phyloP scores from a whole-genome alignment of 2,329 filamentous ascomycete genomes.

The Cladosporium sp. region DNA sequence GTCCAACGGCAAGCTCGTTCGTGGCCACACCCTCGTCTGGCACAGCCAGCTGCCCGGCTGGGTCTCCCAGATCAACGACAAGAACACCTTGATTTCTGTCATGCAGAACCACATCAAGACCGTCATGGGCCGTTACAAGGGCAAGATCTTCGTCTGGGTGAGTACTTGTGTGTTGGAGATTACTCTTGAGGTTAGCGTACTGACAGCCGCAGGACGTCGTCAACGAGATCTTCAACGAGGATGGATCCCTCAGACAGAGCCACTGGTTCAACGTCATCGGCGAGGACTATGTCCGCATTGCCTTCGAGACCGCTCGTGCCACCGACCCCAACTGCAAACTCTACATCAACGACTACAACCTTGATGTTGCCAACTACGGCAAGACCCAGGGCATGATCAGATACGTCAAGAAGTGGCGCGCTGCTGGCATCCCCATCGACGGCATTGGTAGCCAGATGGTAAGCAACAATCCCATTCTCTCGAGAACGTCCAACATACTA shows the following conservation, averaged over 20 bases:
- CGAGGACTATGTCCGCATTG: constrained; percentile 65
- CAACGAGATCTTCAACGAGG: constrained; percentile 53
- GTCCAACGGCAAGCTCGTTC: constrained; percentile 54
- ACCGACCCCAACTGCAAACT: constrained; percentile 65
- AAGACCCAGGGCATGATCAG: constrained; percentile 56
- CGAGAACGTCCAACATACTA: neutral
- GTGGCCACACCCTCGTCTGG: constrained; percentile 66
- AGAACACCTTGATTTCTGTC: constrained; percentile 49
- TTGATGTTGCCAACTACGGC: constrained; percentile 55
- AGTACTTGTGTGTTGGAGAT: constrained; percentile 16
- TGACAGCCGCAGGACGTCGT: constrained; percentile 51
- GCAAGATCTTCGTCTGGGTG: constrained; percentile 58
- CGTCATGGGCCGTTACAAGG: constrained; percentile 57
- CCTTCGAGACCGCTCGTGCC: constrained; percentile 63
- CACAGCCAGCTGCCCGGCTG: constrained; percentile 50
- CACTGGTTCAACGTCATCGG: constrained; percentile 67
- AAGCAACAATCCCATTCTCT: neutral
- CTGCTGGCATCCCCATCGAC: constrained; percentile 60
- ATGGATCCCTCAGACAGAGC: constrained; percentile 63
- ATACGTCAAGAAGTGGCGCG: constrained; percentile 61
- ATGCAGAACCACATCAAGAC: constrained; percentile 58
- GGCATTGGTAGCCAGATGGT: constrained; percentile 38
- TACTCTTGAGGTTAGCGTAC: neutral
- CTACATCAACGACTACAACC: constrained; percentile 69
- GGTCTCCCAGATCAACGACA: constrained; percentile 55